A percentile compares a stretch with the other conserved stretches of the same genome.
Evolutionary conservation across 2,329 filamentous ascomycete species (phyloP).

Genomic region (Penicillium thymicola): DNA sequence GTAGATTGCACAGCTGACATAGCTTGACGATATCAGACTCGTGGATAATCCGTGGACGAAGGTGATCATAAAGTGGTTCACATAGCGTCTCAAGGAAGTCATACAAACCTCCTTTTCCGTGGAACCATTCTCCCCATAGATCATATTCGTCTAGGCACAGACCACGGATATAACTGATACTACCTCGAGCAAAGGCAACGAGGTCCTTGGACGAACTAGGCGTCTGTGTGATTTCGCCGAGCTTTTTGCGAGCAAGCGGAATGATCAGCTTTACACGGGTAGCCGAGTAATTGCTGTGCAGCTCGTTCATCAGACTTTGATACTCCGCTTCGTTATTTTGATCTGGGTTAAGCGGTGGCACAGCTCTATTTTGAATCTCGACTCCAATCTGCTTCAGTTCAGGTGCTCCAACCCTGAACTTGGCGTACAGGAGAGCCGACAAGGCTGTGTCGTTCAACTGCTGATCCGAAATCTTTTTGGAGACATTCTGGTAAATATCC

Average conservation of each 20-base stretch:
- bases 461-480: conserved; percentile 62
- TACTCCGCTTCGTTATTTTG: conserved; percentile 61
- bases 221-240: conserved; percentile 53
- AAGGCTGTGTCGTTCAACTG: conserved; percentile 69
- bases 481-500: conserved; percentile 61
- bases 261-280: conserved; percentile 58
- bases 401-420: conserved; percentile 64
- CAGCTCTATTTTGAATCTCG: conserved; percentile 65
- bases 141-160: conserved; percentile 67
- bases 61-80: conserved; percentile 64
- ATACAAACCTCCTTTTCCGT: conserved; percentile 60
- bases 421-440: conserved; percentile 68
- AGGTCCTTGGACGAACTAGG: conserved; percentile 61
- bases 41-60: conserved; percentile 63
- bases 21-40: conserved; percentile 64
- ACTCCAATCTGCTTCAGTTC: conserved; percentile 64
- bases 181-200: conserved; percentile 62
- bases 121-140: conserved; percentile 65
- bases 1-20: conserved; percentile 63
- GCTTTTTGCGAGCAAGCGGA: conserved; percentile 61
- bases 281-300: conserved; percentile 62
- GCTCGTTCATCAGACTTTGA: conserved; percentile 62
- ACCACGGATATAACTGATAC: conserved; percentile 63
- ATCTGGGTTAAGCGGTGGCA: conserved; percentile 58
- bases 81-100: conserved; percentile 66